A percentile compares a stretch with the other conserved stretches of the same genome.
These are phyloP conservation scores for Calophaca sinica DNA, from an alignment of 306 rosid species.

Conservation along the genomic window DNA sequence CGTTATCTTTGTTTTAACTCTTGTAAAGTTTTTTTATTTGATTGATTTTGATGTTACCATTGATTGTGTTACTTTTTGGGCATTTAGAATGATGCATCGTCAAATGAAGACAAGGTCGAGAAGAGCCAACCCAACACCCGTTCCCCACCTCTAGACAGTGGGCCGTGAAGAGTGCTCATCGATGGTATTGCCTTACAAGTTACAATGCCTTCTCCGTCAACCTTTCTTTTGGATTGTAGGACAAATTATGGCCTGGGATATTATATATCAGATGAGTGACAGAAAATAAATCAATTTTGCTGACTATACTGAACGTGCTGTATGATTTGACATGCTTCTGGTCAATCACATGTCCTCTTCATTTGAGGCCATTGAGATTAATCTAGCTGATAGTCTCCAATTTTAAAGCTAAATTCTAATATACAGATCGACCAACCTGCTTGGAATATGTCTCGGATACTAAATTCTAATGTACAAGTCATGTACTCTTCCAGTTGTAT, in stretches of 20 bases:
- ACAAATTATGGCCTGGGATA: not conserved
- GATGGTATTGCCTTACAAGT: not conserved
- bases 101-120: not conserved
- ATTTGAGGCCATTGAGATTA: too few species aligned
- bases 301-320: not conserved
- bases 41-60: not conserved
- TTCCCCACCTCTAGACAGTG: not conserved
- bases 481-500: not conserved
- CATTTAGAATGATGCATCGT: not conserved
- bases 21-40: not conserved
- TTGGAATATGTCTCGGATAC: too few species aligned
- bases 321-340: too few species aligned
- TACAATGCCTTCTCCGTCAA: not conserved
- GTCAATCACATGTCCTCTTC: too few species aligned
- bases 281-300: not conserved
- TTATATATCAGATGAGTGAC: not conserved
- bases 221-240: not conserved
- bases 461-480: not conserved
- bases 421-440: too few species aligned
- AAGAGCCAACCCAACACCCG: not conserved
- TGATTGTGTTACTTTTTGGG: conserved; percentile 16
- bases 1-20: not conserved
- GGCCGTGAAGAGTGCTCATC: not conserved
- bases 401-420: too few species aligned
- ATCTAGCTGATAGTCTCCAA: too few species aligned